Evolutionary conservation across 306 rosid genomes (phyloP).

Genomic region (Cicer chorassanicum): DNA sequence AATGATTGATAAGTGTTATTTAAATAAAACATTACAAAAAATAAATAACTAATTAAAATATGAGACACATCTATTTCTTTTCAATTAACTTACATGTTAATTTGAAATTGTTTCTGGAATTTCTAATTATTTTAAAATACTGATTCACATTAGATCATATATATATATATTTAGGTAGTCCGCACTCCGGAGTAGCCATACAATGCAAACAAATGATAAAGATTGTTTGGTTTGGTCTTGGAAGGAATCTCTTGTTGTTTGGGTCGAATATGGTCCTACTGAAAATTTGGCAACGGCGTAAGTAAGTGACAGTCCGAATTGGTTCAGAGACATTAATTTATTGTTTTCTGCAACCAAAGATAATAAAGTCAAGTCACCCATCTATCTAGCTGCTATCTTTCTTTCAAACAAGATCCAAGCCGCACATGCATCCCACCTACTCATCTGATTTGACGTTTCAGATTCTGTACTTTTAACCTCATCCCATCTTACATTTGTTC

Average conservation of each 20-base stretch:
- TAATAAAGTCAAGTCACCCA: conserved; percentile 45
- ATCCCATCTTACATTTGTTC: conserved; percentile 47
- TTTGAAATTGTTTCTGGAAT: too few relatives aligned
- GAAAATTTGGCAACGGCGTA: conserved; percentile 5
- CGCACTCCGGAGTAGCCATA: too few relatives aligned
- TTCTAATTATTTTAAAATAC: too few relatives aligned
- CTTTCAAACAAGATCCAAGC: conserved; percentile 59
- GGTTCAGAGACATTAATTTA: conserved; percentile 46
- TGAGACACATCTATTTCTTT: too few relatives aligned
- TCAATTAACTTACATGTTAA: too few relatives aligned
- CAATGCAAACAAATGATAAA: neutral
- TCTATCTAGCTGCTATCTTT: conserved; percentile 45
- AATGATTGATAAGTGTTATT: too few relatives aligned
- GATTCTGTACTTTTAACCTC: conserved; percentile 71
- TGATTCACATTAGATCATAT: too few relatives aligned
- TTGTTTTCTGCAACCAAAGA: conserved; percentile 42
- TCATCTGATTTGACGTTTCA: conserved; percentile 88
- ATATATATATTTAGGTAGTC: too few relatives aligned
- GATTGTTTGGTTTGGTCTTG: neutral
- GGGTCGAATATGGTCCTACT: conserved; percentile 33
- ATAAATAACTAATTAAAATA: too few relatives aligned
- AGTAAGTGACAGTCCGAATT: conserved; percentile 45
- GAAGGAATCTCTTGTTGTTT: conserved; percentile 22
- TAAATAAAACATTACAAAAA: too few relatives aligned
- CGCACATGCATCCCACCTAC: conserved; percentile 62